Conservation (phyloP, 805 yeast species). For the Starmerella sirachaensis region DNA sequence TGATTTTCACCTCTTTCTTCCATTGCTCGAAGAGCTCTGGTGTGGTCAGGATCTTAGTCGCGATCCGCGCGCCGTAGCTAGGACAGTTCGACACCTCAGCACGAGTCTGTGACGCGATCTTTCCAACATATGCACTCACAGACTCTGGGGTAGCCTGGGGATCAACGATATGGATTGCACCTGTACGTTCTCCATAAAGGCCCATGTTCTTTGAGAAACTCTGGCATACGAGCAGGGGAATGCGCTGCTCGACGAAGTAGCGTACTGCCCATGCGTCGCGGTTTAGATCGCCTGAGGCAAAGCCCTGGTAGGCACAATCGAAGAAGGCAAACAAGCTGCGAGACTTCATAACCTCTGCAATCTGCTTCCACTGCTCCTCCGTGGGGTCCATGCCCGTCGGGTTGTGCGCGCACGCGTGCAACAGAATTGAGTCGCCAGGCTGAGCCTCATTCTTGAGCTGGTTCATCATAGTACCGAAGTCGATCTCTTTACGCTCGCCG, state of each 20-base stretch:
- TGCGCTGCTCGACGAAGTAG: conserved; percentile 35
- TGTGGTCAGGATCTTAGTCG: conserved; percentile 56
- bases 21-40: conserved; percentile 64
- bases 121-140: conserved; percentile 49
- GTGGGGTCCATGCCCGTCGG: conserved; percentile 96
- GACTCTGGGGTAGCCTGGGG: conserved; percentile 33
- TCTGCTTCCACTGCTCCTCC: conserved; percentile 62
- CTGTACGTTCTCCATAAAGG: conserved; percentile 95
- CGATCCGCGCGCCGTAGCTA: conserved; percentile 88
- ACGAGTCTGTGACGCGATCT: conserved; percentile 62
- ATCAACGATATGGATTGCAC: conserved; percentile 69
- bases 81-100: conserved; percentile 91
- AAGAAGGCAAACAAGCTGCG: conserved; percentile 68
- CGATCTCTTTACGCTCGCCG: conserved; percentile 52
- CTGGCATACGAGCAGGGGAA: conserved; percentile 72
- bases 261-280: conserved; percentile 77
- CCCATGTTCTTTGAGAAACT: conserved; percentile 96
- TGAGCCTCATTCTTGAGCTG: conserved; percentile 53
- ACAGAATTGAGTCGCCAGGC: conserved; percentile 61
- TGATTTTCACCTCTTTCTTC: conserved; percentile 70
- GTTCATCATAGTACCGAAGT: conserved; percentile 52
- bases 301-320: conserved; percentile 96
- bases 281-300: conserved; percentile 77
- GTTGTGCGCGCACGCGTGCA: conserved; percentile 96
- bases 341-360: conserved; percentile 48